Evolutionary conservation across 164 flowering plant species (phyloP).

Genomic region (Berberis vulgaris): DNA sequence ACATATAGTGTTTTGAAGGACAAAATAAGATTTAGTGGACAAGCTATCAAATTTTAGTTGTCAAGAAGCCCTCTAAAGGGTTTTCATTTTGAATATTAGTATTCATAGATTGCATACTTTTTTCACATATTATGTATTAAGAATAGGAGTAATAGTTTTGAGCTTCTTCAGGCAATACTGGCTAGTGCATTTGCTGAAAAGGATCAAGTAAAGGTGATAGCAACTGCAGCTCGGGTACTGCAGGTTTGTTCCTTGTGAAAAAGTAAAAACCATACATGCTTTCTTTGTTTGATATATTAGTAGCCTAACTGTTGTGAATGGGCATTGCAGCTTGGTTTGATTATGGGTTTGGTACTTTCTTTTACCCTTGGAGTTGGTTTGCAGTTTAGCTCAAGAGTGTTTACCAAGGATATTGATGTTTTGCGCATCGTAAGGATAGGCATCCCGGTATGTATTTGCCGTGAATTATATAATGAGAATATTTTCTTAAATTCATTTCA

Average conservation of each 20-base stretch:
- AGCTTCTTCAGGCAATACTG: slow-evolving; percentile 58
- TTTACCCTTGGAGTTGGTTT: slow-evolving; percentile 57
- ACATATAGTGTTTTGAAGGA: too few relatives aligned
- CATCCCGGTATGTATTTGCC: slow-evolving; percentile 48
- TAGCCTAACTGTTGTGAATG: slow-evolving; percentile 1
- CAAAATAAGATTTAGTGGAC: too few relatives aligned
- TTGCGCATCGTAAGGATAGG: slow-evolving; percentile 48
- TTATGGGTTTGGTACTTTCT: slow-evolving; percentile 55
- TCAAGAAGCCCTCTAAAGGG: too few relatives aligned
- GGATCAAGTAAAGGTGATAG: slow-evolving; percentile 51
- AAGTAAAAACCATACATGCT: neutral
- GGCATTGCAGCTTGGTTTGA: slow-evolving; percentile 58
- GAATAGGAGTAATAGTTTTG: too few relatives aligned
- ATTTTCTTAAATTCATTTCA: neutral
- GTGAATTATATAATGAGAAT: neutral
- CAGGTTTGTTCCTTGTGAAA: slow-evolving; percentile 37
- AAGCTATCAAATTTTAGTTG: too few relatives aligned
- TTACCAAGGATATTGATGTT: slow-evolving; percentile 53
- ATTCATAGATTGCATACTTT: too few relatives aligned
- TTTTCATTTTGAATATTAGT: too few relatives aligned
- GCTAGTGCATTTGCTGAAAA: slow-evolving; percentile 82
- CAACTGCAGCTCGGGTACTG: slow-evolving; percentile 63
- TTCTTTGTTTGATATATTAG: neutral
- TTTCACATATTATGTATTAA: too few relatives aligned
- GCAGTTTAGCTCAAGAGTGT: slow-evolving; percentile 49